These are phyloP conservation scores for Starmerella cellae DNA, from an alignment of 805 yeast genomes.

Conservation along the genomic window DNA sequence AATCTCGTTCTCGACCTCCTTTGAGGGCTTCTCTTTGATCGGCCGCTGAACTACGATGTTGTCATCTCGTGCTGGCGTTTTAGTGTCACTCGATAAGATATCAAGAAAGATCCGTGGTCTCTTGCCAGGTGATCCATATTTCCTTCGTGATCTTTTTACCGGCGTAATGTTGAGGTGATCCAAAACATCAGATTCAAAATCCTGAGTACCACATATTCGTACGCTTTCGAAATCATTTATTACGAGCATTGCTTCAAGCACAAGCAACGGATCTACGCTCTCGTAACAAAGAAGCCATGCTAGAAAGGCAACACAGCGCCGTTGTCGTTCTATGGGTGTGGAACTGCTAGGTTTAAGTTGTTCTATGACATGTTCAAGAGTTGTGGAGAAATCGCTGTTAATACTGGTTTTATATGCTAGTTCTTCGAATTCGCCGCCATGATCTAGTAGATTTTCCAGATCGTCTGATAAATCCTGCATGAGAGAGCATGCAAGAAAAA, in stretches of 20 bases:
- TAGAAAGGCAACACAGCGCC: constrained; percentile 1
- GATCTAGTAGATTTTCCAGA: too few relatives aligned
- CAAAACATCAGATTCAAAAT: constrained; percentile 7
- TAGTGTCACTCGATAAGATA: background rate
- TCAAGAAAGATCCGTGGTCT: background rate
- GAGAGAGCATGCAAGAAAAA: too few relatives aligned
- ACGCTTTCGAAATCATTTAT: background rate
- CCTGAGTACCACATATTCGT: constrained; percentile 9
- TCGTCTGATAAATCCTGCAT: too few relatives aligned
- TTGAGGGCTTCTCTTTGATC: background rate
- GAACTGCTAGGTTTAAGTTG: too few relatives aligned
- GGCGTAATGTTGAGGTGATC: constrained; percentile 1
- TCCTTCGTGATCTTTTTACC: background rate
- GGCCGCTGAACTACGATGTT: background rate
- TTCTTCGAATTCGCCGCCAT: too few relatives aligned
- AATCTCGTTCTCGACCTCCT: background rate
- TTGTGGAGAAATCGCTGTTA: too few relatives aligned
- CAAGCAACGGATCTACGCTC: constrained; percentile 5
- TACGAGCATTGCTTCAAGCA: constrained; percentile 6
- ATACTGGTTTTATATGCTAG: too few relatives aligned
- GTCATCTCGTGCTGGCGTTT: background rate
- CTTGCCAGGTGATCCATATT: too few relatives aligned
- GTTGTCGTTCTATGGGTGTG: too few relatives aligned
- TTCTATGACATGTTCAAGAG: too few relatives aligned
- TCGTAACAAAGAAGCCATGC: constrained; percentile 12